Percentiles rank a stretch among this genome's conserved stretches.
Conservation (phyloP, 208 protist genomes). For the Porcisia deanei region DNA sequence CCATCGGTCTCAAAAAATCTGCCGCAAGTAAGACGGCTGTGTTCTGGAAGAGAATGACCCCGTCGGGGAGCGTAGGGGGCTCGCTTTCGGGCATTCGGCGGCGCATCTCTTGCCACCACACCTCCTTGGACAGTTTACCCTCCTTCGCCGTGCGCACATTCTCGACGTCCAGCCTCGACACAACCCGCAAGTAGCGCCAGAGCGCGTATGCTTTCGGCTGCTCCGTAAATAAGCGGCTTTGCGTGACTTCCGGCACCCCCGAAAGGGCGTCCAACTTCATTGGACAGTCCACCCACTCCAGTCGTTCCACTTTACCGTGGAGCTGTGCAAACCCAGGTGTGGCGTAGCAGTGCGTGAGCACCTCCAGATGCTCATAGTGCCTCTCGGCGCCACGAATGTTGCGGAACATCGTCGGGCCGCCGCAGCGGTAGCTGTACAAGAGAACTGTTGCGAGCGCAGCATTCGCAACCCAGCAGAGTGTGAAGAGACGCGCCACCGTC, state of each 20-base stretch:
- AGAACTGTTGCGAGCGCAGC: constrained; percentile 35
- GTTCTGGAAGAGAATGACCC: constrained; percentile 56
- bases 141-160: not conserved
- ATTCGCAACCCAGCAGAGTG: constrained; percentile 32
- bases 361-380: constrained; percentile 47
- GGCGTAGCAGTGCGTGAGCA: constrained; percentile 70
- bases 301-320: constrained; percentile 64
- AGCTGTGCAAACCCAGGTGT: constrained; percentile 72
- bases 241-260: constrained; percentile 36
- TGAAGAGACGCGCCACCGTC: constrained; percentile 18
- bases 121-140: not conserved
- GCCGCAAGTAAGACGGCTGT: constrained; percentile 32
- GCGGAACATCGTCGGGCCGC: constrained; percentile 43
- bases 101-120: constrained; percentile 26
- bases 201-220: constrained; percentile 46
- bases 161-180: constrained; percentile 8
- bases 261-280: constrained; percentile 41
- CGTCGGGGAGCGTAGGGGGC: constrained; percentile 43
- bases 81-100: constrained; percentile 17
- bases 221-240: constrained; percentile 58
- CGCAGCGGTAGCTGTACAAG: constrained; percentile 54
- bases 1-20: constrained; percentile 40
- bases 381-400: constrained; percentile 38
- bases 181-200: constrained; percentile 51
- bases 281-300: constrained; percentile 60